phyloP scores from a whole-genome alignment of 2,329 filamentous ascomycete species.

The Elsinoe fawcettii region DNA sequence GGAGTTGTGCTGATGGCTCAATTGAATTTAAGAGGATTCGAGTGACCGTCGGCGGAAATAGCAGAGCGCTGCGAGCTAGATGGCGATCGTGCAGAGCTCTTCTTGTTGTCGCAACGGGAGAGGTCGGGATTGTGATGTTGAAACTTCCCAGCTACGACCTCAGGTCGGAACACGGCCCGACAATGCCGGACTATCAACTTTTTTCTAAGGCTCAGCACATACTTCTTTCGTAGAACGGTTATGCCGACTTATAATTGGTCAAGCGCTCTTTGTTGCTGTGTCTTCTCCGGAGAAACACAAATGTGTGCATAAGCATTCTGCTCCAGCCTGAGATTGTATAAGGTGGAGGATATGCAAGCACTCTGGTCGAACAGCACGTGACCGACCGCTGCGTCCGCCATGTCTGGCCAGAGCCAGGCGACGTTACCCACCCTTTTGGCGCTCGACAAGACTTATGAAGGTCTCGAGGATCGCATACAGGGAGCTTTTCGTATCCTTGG shows the following conservation, averaged over 20 bases:
- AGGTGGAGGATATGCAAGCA: neutral
- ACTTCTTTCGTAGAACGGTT: too few relatives aligned
- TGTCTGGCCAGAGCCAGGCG: neutral
- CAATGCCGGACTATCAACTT: neutral
- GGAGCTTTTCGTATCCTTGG: slow-evolving; percentile 36
- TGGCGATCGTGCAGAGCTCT: neutral
- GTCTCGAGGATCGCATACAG: slow-evolving; percentile 33
- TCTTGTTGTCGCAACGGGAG: slow-evolving; percentile 3
- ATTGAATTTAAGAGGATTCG: neutral
- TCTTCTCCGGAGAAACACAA: too few relatives aligned
- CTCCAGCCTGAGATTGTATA: too few relatives aligned
- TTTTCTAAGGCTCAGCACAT: neutral
- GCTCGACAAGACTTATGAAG: slow-evolving; percentile 32
- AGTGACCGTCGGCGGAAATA: too few relatives aligned
- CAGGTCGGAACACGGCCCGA: neutral
- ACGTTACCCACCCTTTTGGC: slow-evolving; percentile 31
- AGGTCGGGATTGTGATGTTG: slow-evolving; percentile 4
- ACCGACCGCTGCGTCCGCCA: neutral
- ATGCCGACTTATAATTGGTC: neutral
- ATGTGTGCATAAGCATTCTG: too few relatives aligned
- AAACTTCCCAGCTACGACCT: neutral
- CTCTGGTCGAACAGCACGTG: neutral
- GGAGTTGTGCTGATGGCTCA: neutral
- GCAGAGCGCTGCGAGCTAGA: neutral
- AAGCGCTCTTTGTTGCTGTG: too few relatives aligned